Conservation (phyloP, 2,329 filamentous ascomycete species). For the Zasmidium citrigriseum region DNA sequence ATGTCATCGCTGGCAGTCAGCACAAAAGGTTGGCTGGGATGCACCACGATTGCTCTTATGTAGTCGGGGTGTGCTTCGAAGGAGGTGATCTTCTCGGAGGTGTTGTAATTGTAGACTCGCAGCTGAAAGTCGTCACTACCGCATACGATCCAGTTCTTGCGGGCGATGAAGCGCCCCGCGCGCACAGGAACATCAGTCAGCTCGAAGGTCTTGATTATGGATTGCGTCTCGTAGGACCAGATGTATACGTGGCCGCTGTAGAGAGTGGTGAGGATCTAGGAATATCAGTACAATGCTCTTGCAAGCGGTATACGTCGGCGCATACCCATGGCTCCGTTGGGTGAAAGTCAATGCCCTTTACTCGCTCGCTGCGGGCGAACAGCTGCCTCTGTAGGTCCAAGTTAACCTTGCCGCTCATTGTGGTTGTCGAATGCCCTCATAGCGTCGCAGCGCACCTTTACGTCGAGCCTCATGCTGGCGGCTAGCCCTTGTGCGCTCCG, state of each 20-base stretch:
- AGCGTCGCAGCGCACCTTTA: constrained; percentile 52
- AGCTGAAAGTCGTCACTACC: constrained; percentile 89
- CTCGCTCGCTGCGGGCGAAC: constrained; percentile 88
- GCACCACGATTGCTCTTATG: constrained; percentile 93
- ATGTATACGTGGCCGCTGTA: constrained; percentile 99
- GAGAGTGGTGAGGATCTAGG: constrained; percentile 75
- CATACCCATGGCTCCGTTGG: constrained; percentile 83
- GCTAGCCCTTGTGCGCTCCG: constrained; percentile 13
- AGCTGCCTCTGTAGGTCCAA: constrained; percentile 67
- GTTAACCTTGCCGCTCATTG: constrained; percentile 42
- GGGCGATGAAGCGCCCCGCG: constrained; percentile 91
- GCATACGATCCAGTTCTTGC: constrained; percentile 83
- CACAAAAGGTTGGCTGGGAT: constrained; percentile 93
- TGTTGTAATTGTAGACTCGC: constrained; percentile 98
- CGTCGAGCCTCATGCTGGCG: constrained; percentile 57
- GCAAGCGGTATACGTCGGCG: too few species aligned
- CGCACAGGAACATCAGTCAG: constrained; percentile 97
- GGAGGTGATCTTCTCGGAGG: constrained; percentile 94
- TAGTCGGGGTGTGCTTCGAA: constrained; percentile 99
- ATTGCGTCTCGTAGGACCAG: constrained; percentile 96
- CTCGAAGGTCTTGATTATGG: constrained; percentile 98
- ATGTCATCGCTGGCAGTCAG: constrained; percentile 96
- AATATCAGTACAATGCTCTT: too few species aligned
- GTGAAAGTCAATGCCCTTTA: constrained; percentile 97
- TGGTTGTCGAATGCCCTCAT: background rate